Evolutionary conservation across 1,284 basidiomycete species (phyloP).

Genomic region (Cutaneotrichosporon dermatis): DNA sequence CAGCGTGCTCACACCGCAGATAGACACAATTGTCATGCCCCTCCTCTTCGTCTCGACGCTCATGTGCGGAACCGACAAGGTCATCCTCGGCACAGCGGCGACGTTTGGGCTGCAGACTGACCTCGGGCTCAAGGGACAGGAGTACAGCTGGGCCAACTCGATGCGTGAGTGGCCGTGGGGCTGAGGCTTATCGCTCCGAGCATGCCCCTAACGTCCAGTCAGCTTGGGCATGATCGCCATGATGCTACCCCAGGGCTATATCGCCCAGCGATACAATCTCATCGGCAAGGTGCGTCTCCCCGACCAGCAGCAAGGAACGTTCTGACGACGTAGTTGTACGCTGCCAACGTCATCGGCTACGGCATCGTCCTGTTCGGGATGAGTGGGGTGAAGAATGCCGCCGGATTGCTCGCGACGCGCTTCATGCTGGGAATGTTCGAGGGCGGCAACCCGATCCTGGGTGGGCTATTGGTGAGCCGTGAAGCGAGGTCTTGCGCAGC

Average conservation of each 20-base stretch:
- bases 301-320: too few relatives aligned
- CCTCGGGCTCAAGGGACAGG: constrained; percentile 17
- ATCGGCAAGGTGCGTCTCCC: background rate
- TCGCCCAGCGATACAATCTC: background rate
- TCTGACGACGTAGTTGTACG: background rate
- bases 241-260: constrained; percentile 4
- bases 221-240: too few relatives aligned
- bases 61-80: constrained; percentile 23
- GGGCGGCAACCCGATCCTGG: constrained; percentile 4
- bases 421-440: constrained; percentile 25
- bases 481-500: too few relatives aligned
- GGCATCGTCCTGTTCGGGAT: constrained; percentile 19
- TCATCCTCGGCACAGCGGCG: constrained; percentile 34
- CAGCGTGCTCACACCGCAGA: background rate
- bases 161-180: constrained; percentile 12
- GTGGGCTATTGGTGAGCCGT: background rate
- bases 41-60: constrained; percentile 9
- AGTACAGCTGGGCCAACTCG: constrained; percentile 24
- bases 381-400: background rate
- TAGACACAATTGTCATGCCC: constrained; percentile 24
- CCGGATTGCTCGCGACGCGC: constrained; percentile 19
- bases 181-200: too few relatives aligned
- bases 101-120: constrained; percentile 26
- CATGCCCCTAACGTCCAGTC: too few relatives aligned
- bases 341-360: constrained; percentile 15